phyloP scores from a whole-genome alignment of 768 basidiomycete genomes.

The Hortiboletus campestris region DNA sequence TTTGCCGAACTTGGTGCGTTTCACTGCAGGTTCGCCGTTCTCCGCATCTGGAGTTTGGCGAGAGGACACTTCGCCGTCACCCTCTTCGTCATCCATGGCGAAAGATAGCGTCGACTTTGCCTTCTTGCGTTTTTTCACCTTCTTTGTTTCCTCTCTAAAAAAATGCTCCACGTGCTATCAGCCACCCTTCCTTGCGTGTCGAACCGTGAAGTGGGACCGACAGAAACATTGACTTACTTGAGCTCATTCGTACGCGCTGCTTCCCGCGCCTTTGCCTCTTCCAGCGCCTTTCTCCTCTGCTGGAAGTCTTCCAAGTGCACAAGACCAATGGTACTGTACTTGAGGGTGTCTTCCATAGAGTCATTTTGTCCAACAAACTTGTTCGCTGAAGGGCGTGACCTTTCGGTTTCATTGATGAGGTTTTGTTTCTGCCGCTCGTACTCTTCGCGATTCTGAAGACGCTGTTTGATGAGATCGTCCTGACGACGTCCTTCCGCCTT shows the following conservation, averaged over 20 bases:
- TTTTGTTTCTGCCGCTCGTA: conserved; percentile 78
- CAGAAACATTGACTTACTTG: conserved; percentile 62
- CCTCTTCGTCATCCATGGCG: conserved; percentile 79
- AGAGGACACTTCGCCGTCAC: conserved; percentile 38
- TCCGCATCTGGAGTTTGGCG: conserved; percentile 39
- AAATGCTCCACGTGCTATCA: conserved; percentile 77
- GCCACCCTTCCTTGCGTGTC: conserved; percentile 41
- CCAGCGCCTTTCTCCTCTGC: conserved; percentile 80
- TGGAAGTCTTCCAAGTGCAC: conserved; percentile 93
- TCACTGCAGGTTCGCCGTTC: conserved; percentile 49
- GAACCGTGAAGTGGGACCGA: neutral
- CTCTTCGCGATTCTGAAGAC: conserved; percentile 75
- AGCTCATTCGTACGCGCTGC: conserved; percentile 81
- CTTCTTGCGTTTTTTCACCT: conserved; percentile 92
- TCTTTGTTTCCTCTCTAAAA: conserved; percentile 86
- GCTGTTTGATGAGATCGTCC: conserved; percentile 82
- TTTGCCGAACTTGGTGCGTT: conserved; percentile 83
- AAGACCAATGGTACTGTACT: conserved; percentile 88
- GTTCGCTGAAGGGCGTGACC: conserved; percentile 80
- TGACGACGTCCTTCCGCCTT: conserved; percentile 84
- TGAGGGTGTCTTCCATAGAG: conserved; percentile 90
- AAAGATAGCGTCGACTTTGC: conserved; percentile 89
- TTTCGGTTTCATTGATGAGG: conserved; percentile 87
- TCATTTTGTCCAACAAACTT: conserved; percentile 95
- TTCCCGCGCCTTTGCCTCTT: conserved; percentile 88